phyloP scores from a whole-genome alignment of 192 early-diverging fungal species.

The Spizellomyces sp. region DNA sequence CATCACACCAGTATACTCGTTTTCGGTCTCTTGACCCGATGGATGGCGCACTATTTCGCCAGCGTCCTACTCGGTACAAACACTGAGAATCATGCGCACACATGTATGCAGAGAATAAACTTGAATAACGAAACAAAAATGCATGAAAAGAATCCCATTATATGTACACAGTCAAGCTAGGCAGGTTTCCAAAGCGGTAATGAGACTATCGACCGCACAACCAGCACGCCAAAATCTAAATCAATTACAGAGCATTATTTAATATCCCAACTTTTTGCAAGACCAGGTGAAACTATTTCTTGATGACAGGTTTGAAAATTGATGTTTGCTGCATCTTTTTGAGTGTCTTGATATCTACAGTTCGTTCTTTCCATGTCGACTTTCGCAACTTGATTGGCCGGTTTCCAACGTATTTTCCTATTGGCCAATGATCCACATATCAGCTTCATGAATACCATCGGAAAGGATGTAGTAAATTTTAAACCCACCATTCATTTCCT shows the following conservation, averaged over 20 bases:
- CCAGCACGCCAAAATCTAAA: too few relatives aligned
- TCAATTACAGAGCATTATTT: neutral
- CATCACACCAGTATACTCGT: too few relatives aligned
- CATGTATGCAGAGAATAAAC: too few relatives aligned
- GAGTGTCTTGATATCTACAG: constrained; percentile 66
- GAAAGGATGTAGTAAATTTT: neutral
- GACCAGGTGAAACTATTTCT: neutral
- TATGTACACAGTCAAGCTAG: too few relatives aligned
- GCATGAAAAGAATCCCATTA: too few relatives aligned
- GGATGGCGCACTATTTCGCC: too few relatives aligned
- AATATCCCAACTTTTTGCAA: neutral
- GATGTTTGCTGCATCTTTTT: constrained; percentile 26
- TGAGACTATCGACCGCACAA: too few relatives aligned
- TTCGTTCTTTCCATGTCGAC: constrained; percentile 90
- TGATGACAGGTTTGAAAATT: constrained; percentile 28
- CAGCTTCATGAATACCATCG: neutral
- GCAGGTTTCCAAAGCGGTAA: too few relatives aligned
- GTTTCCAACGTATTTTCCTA: constrained; percentile 94
- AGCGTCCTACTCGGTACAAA: too few relatives aligned
- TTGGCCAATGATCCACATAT: neutral
- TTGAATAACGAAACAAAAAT: too few relatives aligned
- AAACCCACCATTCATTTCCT: constrained; percentile 86
- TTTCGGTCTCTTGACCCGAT: too few relatives aligned
- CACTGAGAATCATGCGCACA: too few relatives aligned
- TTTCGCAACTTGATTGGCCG: constrained; percentile 93